Base-by-base conservation (phyloP, 2,329 filamentous ascomycete genomes). In the Karstenula rhodostoma region DNA sequence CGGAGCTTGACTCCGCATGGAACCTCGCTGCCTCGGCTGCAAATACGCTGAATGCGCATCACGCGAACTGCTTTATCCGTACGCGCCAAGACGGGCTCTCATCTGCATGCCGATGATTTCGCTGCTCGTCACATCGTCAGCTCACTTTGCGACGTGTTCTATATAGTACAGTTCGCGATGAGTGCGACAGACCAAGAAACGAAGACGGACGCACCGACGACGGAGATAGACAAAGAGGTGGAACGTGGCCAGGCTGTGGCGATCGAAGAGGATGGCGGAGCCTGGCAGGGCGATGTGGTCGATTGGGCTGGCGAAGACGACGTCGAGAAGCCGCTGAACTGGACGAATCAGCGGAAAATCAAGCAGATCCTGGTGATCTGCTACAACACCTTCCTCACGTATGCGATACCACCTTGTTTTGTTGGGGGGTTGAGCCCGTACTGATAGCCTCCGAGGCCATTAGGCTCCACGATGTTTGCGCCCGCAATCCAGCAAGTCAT, bases 261-360 rank as follows among this genome's bases (percentile, higher is more conserved):
- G n/a, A 27, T n/a, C 9, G 27, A 29, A 19, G 47, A 49, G 27
- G 32, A 17, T 49, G 47, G 47, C 4, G 3, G 22, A 29, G 17
- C 15, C 25, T 23, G 10, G 25, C 22, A 48, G 23, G 35, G 4
- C 15, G 47, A 61, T 50, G 44, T 65, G 5, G 62, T 68, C 19
- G 62, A 65, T 43, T 68, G 66, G 66, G 53, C 61, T 12, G 57
- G 60, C 19, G 53, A 59, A 8, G 52, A 65, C 33, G 66, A 76
- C 58, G 65, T 69, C 17, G 60, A 63, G 15, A 74, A 75, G 44
- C 74, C 73, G 7, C 56, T 70, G 59, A 76, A 77, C 52, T 77
- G 73, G 68, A 47, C 62, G 3, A 40, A 42, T 9, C 33, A 22
- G 40, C 67, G 61, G 46, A 73, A 73, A 59, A 66, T 66, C 56